Base-by-base conservation (phyloP, 139 green algal species). In the Chlorella sp. region DNA sequence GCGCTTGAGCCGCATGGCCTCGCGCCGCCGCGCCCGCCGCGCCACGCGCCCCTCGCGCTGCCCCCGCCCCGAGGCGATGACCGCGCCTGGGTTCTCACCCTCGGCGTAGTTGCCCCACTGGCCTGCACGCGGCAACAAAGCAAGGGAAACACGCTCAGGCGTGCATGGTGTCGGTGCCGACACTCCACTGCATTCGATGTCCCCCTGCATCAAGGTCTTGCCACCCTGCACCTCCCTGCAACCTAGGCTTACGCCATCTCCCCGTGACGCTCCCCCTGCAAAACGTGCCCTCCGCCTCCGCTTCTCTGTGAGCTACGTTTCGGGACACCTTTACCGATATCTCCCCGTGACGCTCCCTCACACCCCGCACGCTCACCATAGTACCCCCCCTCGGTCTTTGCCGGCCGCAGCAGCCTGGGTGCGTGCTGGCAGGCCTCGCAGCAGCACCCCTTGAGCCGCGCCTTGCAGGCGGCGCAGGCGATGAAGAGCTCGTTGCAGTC, bases 401-500 rank as follows among this genome's bases (percentile, higher is more conserved):
- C 71, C 2, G 88, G 87, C 33, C 90, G 85, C 69, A 96, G 77
- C 71, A 95, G 74, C 62, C 91, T 83, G 2, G 90, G 90, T 2
- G 90, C 89, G 1, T 80, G 35, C 64, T 83, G 83, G 82, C 92
- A 97, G 0, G 50, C 75, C 35, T 87, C 77, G 80, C 91, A 94
- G 83, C 93, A 97, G 81, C 92, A 97, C 60, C 89, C 88, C 33
- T 80, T 67, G 24, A 74, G 73, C 6, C 59, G 60, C 31, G 73
- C 65, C 83, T 89, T 87, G 87, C 91, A 94, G 2, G 63, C 32
- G 2, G 71, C 23, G 76, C 93, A 97, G 1, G 90, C 84, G 22
- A 98, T 80, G 73, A 97, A 97, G 32, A 97, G 91, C 74, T 90
- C 84, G 81, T 97, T 97, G 88, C 89, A 94, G 77, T 92, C 86